A percentile compares a stretch with the other conserved stretches of the same genome.
phyloP scores from a whole-genome alignment of 228 moss, liverwort and hornwort genomes.

The Sphagnum fallax region DNA sequence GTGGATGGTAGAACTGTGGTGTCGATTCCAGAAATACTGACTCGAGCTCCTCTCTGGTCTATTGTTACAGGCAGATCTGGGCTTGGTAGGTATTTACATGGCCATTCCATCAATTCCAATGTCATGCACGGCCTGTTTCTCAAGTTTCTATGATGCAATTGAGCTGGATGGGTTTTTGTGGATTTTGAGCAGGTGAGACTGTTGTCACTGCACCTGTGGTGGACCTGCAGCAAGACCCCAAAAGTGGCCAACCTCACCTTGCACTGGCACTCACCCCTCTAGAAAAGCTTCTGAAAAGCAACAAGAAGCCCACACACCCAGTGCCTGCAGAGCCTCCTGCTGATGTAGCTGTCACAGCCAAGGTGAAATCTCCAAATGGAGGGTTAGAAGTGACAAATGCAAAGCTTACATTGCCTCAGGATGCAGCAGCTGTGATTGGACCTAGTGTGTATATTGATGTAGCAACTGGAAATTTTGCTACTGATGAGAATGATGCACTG shows the following conservation, averaged over 20 bases:
- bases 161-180: conserved; percentile 27
- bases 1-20: conserved; percentile 45
- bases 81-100: conserved; percentile 41
- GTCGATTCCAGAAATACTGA: conserved; percentile 42
- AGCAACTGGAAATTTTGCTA: conserved; percentile 41
- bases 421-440: conserved; percentile 73
- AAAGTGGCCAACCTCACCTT: conserved; percentile 56
- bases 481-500: conserved; percentile 21
- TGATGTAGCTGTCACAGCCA: conserved; percentile 36
- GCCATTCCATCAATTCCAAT: background rate
- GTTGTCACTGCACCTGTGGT: conserved; percentile 68
- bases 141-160: conserved; percentile 16
- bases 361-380: conserved; percentile 51
- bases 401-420: conserved; percentile 61
- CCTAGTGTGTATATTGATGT: conserved; percentile 50
- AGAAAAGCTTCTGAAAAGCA: conserved; percentile 37
- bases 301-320: conserved; percentile 16
- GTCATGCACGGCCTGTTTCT: conserved; percentile 1
- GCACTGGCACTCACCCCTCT: conserved; percentile 67
- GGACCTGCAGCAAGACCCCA: conserved; percentile 68
- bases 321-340: conserved; percentile 22
- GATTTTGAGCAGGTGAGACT: conserved; percentile 64
- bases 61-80: conserved; percentile 67
- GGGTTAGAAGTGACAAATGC: conserved; percentile 54
- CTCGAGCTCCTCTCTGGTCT: conserved; percentile 63